Conservation (phyloP, 805 yeast genomes). For the Wickerhamiella azyma region DNA sequence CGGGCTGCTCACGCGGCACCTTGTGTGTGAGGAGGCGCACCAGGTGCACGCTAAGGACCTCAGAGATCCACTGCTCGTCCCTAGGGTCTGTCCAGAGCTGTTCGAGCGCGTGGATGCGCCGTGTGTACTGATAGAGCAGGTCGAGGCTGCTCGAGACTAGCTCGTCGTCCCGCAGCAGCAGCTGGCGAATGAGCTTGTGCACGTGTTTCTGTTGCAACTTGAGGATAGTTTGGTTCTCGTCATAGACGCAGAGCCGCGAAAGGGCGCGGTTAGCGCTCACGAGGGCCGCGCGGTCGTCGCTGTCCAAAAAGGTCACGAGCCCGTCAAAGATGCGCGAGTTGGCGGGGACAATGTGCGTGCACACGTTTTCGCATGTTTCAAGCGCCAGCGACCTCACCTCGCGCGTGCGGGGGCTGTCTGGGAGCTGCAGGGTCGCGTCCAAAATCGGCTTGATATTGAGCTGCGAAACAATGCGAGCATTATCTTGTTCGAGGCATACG, state of each 20-base stretch:
- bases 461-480: conserved; percentile 57
- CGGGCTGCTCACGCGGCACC: conserved; percentile 25
- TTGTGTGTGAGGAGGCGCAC: conserved; percentile 48
- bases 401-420: conserved; percentile 13
- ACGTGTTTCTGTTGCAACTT: conserved; percentile 36
- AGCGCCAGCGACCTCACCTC: conserved; percentile 38
- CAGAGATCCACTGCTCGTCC: conserved; percentile 8
- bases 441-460: conserved; percentile 36
- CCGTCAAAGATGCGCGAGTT: conserved; percentile 52
- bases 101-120: conserved; percentile 44
- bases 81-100: conserved; percentile 34
- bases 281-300: conserved; percentile 53
- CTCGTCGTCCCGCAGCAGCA: conserved; percentile 57
- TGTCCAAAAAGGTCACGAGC: conserved; percentile 37
- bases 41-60: conserved; percentile 42
- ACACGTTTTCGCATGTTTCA: conserved; percentile 73
- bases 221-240: conserved; percentile 39
- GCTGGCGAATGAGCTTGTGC: conserved; percentile 40
- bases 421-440: conserved; percentile 24
- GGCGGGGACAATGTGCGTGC: conserved; percentile 67
- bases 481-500: conserved; percentile 65
- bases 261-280: conserved; percentile 62
- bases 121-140: conserved; percentile 66
- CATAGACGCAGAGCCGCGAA: conserved; percentile 62
- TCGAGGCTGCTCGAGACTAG: conserved; percentile 61